Evolutionary conservation across 208 protist species (phyloP).

Genomic region (Tritrichomonas foetus): DNA sequence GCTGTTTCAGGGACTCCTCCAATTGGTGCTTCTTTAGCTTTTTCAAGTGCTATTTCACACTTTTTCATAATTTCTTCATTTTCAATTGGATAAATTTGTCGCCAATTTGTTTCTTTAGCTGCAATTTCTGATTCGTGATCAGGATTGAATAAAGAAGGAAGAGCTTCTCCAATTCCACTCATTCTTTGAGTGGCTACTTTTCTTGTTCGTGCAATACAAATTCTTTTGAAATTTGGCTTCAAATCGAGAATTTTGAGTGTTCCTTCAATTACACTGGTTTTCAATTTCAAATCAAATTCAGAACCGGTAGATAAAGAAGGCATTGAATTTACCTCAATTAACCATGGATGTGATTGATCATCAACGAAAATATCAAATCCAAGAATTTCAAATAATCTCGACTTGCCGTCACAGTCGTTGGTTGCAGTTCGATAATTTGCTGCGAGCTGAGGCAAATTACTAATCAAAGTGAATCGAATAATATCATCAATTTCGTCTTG

Average conservation of each 20-base stretch:
- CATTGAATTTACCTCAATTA: conserved; percentile 53
- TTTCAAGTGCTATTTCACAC: background rate
- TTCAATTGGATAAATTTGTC: background rate
- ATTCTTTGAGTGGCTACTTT: background rate
- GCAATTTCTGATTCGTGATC: background rate
- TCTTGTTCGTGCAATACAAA: background rate
- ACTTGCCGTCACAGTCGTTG: background rate
- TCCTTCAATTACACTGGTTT: conserved; percentile 41
- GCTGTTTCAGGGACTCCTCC: too few relatives aligned
- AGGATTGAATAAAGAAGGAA: background rate
- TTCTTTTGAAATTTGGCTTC: background rate
- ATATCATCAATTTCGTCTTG: background rate
- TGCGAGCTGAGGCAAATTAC: background rate
- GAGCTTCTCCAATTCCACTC: background rate
- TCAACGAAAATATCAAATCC: conserved; percentile 56
- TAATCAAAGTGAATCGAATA: background rate
- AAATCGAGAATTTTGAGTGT: conserved; percentile 48
- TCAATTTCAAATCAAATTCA: conserved; percentile 46
- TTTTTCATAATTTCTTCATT: background rate
- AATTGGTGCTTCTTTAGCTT: too few relatives aligned
- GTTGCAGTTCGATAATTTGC: background rate
- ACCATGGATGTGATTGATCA: conserved; percentile 40
- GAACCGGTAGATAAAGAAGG: conserved; percentile 46
- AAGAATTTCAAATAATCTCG: conserved; percentile 48
- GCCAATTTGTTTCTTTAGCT: background rate